These are phyloP conservation scores for Gamsiella multidivaricata DNA, from an alignment of 192 early-diverging fungal species.

Conservation along the genomic window DNA sequence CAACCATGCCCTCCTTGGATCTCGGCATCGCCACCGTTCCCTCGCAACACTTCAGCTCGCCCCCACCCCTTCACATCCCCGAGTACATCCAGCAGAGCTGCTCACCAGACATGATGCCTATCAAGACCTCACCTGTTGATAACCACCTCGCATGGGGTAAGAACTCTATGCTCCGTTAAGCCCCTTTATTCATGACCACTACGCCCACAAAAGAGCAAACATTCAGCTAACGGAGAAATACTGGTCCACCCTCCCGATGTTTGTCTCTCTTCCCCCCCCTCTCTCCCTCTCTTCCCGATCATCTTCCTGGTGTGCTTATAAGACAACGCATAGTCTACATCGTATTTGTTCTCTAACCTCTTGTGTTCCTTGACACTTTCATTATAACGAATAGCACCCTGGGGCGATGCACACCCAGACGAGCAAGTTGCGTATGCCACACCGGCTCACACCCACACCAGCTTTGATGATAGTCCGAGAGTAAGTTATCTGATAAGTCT, in stretches of 20 bases:
- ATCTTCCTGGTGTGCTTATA: too few relatives aligned
- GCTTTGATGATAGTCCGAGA: conserved; percentile 42
- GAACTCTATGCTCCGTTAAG: neutral
- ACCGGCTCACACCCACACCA: conserved; percentile 34
- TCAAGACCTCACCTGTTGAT: conserved; percentile 46
- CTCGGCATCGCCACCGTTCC: conserved; percentile 7
- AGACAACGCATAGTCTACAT: too few relatives aligned
- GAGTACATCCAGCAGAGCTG: conserved; percentile 42
- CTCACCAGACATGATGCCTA: conserved; percentile 48
- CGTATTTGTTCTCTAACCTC: too few relatives aligned
- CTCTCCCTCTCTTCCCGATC: too few relatives aligned
- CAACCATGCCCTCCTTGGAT: conserved; percentile 29
- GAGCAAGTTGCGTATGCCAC: conserved; percentile 37
- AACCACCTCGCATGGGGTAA: conserved; percentile 39
- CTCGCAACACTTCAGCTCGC: conserved; percentile 19
- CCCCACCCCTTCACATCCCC: conserved; percentile 30
- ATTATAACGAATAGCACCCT: conserved; percentile 21
- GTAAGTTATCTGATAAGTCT: too few relatives aligned
- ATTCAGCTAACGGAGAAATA: neutral
- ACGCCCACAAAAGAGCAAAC: too few relatives aligned
- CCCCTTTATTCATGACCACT: conserved; percentile 1
- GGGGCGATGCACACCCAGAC: conserved; percentile 23
- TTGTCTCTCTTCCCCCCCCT: too few relatives aligned
- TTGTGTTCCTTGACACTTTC: too few relatives aligned
- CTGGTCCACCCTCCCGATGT: too few relatives aligned